Conservation (phyloP, 257 asterid species). For the Solanum clarkiae region DNA sequence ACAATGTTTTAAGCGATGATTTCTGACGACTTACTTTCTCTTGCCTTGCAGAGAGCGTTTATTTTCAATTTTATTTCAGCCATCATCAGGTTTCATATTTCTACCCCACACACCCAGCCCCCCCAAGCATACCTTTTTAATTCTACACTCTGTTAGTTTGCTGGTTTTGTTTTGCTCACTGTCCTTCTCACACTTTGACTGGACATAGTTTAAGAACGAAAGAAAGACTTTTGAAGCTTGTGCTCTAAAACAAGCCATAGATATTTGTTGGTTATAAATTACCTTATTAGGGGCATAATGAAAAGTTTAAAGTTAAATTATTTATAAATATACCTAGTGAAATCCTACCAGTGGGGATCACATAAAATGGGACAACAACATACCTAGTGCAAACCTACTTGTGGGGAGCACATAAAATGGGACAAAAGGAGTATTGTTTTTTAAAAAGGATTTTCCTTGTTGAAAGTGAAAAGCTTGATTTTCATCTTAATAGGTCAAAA, state of each 20-base stretch:
- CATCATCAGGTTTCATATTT: constrained; percentile 42
- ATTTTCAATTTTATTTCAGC: constrained; percentile 31
- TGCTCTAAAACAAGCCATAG: not conserved
- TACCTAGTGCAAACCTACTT: not conserved
- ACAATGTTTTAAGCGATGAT: not conserved
- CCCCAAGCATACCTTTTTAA: not conserved
- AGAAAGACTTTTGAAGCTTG: not conserved
- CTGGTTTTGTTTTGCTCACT: not conserved
- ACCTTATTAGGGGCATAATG: not conserved
- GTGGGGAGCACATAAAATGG: not conserved
- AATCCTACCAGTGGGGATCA: not conserved
- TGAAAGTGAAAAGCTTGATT: not conserved
- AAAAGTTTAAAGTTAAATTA: not conserved
- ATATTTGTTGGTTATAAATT: not conserved
- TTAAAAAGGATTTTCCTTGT: not conserved
- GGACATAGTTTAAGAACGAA: not conserved
- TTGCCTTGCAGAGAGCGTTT: constrained; percentile 61
- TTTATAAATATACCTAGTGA: not conserved
- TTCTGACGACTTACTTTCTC: constrained; percentile 4
- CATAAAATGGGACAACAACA: not conserved
- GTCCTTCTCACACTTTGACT: not conserved
- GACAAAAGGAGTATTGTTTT: not conserved
- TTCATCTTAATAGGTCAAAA: not conserved
- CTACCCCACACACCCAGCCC: not conserved
- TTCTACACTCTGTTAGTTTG: not conserved